A percentile compares a stretch with the other conserved stretches of the same genome.
These are phyloP conservation scores for Salix caprea DNA, from an alignment of 345 rosid species.

Conservation along the genomic window DNA sequence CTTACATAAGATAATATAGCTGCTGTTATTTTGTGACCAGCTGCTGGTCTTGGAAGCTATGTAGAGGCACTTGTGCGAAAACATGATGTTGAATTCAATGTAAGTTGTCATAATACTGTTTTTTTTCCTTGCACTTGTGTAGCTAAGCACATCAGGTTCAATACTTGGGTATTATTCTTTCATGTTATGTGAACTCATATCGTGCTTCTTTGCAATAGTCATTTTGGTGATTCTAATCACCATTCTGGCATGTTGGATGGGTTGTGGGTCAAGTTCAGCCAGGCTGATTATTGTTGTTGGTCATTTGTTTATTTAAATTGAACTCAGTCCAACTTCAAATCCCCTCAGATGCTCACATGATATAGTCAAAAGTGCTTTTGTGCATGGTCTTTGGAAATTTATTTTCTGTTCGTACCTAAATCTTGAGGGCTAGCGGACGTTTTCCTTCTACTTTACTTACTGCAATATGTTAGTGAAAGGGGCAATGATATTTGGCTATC, in stretches of 20 bases:
- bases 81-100: slow-evolving; percentile 86
- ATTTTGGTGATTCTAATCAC: background rate
- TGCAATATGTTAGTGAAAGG: background rate
- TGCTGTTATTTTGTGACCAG: slow-evolving; percentile 40
- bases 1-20: background rate
- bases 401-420: background rate
- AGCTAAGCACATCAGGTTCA: background rate
- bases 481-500: background rate
- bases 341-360: background rate
- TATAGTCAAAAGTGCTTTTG: background rate
- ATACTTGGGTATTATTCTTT: background rate
- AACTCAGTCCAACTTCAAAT: background rate
- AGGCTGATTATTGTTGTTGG: background rate
- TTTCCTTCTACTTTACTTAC: background rate
- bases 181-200: background rate
- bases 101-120: slow-evolving; percentile 25
- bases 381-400: background rate
- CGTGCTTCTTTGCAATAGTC: background rate
- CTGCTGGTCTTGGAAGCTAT: slow-evolving; percentile 93
- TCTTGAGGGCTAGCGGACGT: background rate
- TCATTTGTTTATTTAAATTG: background rate
- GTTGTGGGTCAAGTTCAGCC: background rate
- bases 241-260: background rate
- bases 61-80: slow-evolving; percentile 90
- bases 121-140: background rate